Conservation (phyloP, 2,329 filamentous ascomycete species). For the Pezizomycotina sp. region DNA sequence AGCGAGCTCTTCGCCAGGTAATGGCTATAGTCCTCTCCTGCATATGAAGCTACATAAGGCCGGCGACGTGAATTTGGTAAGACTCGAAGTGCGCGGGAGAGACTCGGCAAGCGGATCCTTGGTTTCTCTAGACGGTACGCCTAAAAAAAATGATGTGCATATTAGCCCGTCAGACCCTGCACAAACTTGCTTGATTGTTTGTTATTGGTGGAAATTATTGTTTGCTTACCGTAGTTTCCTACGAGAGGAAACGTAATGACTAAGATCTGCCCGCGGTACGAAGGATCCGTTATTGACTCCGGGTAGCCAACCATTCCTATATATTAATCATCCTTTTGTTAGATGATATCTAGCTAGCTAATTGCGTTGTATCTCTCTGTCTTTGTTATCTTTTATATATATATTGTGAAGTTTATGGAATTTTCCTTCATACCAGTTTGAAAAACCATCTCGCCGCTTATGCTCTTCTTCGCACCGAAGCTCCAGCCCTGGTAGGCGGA, state of each 20-base stretch:
- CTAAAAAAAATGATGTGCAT: slow-evolving; percentile 17
- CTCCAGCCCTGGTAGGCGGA: slow-evolving; percentile 83
- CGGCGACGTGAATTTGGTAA: slow-evolving; percentile 79
- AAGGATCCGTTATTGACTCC: slow-evolving; percentile 77
- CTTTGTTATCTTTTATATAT: not conserved
- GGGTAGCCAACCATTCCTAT: slow-evolving; percentile 62
- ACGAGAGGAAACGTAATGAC: slow-evolving; percentile 92
- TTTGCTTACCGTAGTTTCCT: slow-evolving; percentile 67
- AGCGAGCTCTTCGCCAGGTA: slow-evolving; percentile 80
- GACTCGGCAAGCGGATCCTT: slow-evolving; percentile 69
- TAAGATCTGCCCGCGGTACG: slow-evolving; percentile 81
- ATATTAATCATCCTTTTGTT: slow-evolving; percentile 1
- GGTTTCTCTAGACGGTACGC: slow-evolving; percentile 67
- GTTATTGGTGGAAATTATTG: too few species aligned
- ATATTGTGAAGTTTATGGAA: not conserved
- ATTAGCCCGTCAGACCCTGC: too few species aligned
- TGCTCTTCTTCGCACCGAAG: slow-evolving; percentile 88
- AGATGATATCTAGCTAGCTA: slow-evolving; percentile 3
- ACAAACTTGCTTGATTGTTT: too few species aligned
- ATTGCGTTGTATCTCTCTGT: slow-evolving; percentile 1
- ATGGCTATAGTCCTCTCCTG: slow-evolving; percentile 89
- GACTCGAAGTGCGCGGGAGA: slow-evolving; percentile 90
- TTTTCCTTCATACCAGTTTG: slow-evolving; percentile 67
- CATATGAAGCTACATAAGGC: slow-evolving; percentile 75
- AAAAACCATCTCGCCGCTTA: slow-evolving; percentile 94